These are phyloP conservation scores for Chalciporus piperatus DNA, from an alignment of 768 basidiomycete species.

Conservation along the genomic window DNA sequence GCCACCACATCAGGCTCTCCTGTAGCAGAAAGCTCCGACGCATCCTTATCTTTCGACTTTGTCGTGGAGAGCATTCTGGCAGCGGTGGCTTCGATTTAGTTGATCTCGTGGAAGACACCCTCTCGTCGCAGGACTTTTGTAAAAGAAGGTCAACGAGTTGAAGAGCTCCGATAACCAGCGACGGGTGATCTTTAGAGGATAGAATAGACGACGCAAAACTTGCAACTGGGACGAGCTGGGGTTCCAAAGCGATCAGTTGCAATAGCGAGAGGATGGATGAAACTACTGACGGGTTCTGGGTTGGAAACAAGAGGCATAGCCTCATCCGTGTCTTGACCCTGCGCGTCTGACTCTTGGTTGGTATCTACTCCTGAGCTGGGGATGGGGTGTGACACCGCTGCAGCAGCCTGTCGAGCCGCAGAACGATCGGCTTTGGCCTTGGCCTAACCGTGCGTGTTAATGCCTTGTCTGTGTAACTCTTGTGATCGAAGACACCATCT, in stretches of 20 bases:
- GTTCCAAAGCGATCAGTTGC: conserved; percentile 6
- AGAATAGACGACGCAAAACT: conserved; percentile 93
- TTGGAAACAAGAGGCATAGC: conserved; percentile 33
- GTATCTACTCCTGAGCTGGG: conserved; percentile 27
- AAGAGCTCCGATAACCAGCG: conserved; percentile 81
- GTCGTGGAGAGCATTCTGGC: conserved; percentile 55
- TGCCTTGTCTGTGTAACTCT: too few relatives aligned
- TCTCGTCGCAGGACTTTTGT: conserved; percentile 87
- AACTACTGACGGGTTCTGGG: conserved; percentile 47
- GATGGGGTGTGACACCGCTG: conserved; percentile 28
- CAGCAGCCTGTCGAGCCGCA: conserved; percentile 57
- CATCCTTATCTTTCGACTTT: conserved; percentile 47
- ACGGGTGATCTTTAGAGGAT: conserved; percentile 87
- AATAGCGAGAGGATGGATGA: background rate
- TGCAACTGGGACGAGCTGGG: conserved; percentile 87
- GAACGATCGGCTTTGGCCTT: conserved; percentile 81
- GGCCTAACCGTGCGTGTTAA: conserved; percentile 30
- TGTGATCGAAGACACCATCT: too few relatives aligned
- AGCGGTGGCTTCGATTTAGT: conserved; percentile 76
- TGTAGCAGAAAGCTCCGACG: conserved; percentile 32
- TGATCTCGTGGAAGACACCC: conserved; percentile 95
- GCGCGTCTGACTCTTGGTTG: conserved; percentile 34
- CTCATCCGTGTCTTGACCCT: conserved; percentile 42
- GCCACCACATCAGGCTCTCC: conserved; percentile 32
- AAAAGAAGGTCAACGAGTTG: conserved; percentile 93